phyloP scores from a whole-genome alignment of 2,329 filamentous ascomycete genomes.

The Pseudocercospora macadamiae region DNA sequence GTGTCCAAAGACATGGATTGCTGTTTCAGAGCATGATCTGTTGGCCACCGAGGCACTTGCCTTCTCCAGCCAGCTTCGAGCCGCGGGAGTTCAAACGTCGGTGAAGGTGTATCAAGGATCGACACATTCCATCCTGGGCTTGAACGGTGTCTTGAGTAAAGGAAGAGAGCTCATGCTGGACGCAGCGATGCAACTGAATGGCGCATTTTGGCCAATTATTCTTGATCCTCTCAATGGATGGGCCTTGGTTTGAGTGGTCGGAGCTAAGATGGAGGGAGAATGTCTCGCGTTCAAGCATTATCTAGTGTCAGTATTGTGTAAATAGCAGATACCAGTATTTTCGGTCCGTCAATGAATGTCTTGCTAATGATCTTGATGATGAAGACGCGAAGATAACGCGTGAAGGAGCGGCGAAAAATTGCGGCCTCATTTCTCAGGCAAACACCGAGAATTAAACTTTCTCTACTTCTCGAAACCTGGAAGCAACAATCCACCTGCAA shows the following conservation, averaged over 20 bases:
- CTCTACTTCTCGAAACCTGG: not conserved
- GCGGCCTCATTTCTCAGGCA: no score
- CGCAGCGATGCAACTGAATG: conserved; percentile 21
- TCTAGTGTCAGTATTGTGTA: not conserved
- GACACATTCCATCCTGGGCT: conserved; percentile 24
- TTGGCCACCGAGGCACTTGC: conserved; percentile 25
- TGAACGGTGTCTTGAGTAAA: conserved; percentile 23
- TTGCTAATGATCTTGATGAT: no score
- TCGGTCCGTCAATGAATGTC: no score
- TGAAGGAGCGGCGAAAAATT: no score
- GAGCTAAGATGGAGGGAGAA: no score
- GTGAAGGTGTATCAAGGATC: conserved; percentile 27
- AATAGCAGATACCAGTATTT: no score
- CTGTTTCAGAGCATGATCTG: conserved; percentile 25
- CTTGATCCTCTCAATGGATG: conserved; percentile 17
- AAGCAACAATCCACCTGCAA: not conserved
- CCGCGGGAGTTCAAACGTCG: conserved; percentile 17
- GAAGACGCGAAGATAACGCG: no score
- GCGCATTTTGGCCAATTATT: conserved; percentile 21
- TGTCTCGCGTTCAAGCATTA: not conserved
- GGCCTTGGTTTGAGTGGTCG: no score
- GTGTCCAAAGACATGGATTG: conserved; percentile 25
- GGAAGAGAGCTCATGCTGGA: conserved; percentile 26
- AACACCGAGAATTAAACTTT: not conserved
- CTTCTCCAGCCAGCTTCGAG: conserved; percentile 21